phyloP scores from a whole-genome alignment of 192 early-diverging fungal species.

The Rhizoclosmatium globosum region DNA sequence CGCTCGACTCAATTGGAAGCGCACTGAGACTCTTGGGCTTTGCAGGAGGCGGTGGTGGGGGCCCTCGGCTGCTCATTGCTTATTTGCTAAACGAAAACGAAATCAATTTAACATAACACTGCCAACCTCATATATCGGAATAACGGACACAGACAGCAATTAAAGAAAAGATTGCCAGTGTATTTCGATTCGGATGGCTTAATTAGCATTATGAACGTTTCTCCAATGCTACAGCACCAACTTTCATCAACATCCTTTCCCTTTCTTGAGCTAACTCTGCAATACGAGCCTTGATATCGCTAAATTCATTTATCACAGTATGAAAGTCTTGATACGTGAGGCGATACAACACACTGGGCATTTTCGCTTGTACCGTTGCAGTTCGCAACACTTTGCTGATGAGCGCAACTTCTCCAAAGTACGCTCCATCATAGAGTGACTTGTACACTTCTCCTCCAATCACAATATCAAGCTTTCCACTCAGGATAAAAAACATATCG shows the following conservation, averaged over 20 bases:
- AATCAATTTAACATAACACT: too few species aligned
- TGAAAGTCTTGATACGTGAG: constrained; percentile 20
- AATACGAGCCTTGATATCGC: constrained; percentile 3
- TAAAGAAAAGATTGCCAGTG: too few species aligned
- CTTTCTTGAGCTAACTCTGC: neutral
- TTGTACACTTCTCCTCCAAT: constrained; percentile 28
- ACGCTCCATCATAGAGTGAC: constrained; percentile 39
- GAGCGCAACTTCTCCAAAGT: constrained; percentile 41
- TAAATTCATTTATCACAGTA: neutral
- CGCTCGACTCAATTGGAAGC: neutral
- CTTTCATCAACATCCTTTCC: neutral
- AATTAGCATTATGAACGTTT: too few species aligned
- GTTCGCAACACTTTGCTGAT: constrained; percentile 2
- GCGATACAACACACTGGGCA: neutral
- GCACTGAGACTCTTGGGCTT: constrained; percentile 1
- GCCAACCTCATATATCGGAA: too few species aligned
- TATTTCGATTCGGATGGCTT: too few species aligned
- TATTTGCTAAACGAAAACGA: neutral
- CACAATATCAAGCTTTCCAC: constrained; percentile 28
- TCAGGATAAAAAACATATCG: constrained; percentile 48
- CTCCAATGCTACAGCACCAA: too few species aligned
- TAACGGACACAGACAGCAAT: too few species aligned
- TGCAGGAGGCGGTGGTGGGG: constrained; percentile 1
- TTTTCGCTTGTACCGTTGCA: neutral
- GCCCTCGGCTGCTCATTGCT: neutral